phyloP scores from a whole-genome alignment of 768 basidiomycete species.

The Lactifluus rugatus region DNA sequence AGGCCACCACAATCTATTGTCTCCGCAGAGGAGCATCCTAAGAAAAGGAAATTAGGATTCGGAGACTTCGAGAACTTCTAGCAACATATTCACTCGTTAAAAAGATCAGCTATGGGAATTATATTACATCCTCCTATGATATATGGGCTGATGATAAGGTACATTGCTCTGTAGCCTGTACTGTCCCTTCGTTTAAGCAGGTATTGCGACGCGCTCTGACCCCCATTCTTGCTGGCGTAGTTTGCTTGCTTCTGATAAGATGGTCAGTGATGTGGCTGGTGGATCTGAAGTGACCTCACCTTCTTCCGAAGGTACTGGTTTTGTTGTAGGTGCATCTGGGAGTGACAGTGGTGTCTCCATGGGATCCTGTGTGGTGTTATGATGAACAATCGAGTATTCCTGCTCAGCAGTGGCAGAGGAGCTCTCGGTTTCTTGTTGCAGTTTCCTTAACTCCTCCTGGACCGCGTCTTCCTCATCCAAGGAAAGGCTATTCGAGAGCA shows the following conservation, averaged over 20 bases:
- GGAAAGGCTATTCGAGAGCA: slow-evolving; percentile 73
- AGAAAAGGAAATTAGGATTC: slow-evolving; percentile 80
- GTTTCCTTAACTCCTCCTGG: slow-evolving; percentile 62
- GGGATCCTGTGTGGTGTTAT: slow-evolving; percentile 19
- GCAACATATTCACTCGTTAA: slow-evolving; percentile 8
- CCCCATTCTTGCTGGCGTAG: background rate
- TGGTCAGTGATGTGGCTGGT: background rate
- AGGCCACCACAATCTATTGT: slow-evolving; percentile 17
- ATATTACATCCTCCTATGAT: slow-evolving; percentile 11
- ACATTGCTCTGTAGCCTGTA: background rate
- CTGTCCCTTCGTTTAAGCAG: slow-evolving; percentile 19
- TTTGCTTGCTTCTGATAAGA: slow-evolving; percentile 1
- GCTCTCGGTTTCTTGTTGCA: slow-evolving; percentile 59
- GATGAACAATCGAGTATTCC: slow-evolving; percentile 24
- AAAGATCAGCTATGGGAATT: background rate
- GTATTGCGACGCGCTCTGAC: slow-evolving; percentile 25
- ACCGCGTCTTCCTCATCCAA: slow-evolving; percentile 92
- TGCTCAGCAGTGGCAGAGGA: background rate
- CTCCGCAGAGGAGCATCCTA: slow-evolving; percentile 45
- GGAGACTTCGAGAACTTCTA: slow-evolving; percentile 87
- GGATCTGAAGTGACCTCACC: slow-evolving; percentile 24
- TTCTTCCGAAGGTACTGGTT: slow-evolving; percentile 30
- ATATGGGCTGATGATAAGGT: slow-evolving; percentile 9
- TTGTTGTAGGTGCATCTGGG: slow-evolving; percentile 44
- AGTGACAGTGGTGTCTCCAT: slow-evolving; percentile 30